A percentile compares a stretch with the other conserved stretches of the same genome.
Conservation (phyloP, 169 alveolate genomes). For the Amoebophrya sp. region DNA sequence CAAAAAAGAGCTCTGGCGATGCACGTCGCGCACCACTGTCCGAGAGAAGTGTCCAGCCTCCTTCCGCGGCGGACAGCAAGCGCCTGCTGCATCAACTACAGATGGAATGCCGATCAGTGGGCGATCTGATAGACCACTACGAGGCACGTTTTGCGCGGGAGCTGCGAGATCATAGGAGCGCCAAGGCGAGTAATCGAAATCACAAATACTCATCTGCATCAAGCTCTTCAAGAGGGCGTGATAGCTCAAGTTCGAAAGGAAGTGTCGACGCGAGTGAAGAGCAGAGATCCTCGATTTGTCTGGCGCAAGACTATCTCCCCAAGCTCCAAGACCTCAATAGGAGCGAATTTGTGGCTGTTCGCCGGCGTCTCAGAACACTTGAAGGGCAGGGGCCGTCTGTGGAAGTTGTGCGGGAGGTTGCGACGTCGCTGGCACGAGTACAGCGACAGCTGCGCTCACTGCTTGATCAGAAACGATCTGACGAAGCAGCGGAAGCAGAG, state of each 20-base stretch:
- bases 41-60: no score
- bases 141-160: neutral
- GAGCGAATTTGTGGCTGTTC: neutral
- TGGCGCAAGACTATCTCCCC: no score
- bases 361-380: neutral
- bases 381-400: neutral
- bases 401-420: no score
- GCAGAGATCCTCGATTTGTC: neutral
- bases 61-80: no score
- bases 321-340: neutral
- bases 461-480: neutral
- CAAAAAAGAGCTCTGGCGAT: no score
- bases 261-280: neutral
- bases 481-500: neutral
- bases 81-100: neutral
- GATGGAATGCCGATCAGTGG: neutral
- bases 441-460: neutral
- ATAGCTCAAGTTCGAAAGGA: neutral
- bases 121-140: neutral
- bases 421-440: no score
- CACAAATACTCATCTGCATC: neutral
- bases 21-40: neutral
- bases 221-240: neutral
- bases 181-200: neutral
- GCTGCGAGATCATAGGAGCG: neutral